Percentiles rank a stretch among this genome's conserved stretches.
Evolutionary conservation across 2,329 filamentous ascomycete genomes (phyloP).

Genomic region (Scedosporium apiospermum): DNA sequence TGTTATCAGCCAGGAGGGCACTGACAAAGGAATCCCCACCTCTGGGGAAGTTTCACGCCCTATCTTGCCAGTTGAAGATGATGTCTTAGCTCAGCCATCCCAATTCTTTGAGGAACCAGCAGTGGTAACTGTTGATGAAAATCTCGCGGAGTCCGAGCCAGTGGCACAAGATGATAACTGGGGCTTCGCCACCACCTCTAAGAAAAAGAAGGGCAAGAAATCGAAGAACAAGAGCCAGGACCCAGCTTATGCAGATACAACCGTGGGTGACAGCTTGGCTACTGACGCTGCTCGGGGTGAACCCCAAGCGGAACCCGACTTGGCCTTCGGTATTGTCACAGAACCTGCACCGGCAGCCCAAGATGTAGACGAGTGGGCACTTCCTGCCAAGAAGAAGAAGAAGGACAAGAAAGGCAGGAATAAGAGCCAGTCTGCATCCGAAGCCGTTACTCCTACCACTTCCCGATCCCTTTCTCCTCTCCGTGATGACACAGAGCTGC

Average conservation of each 20-base stretch:
- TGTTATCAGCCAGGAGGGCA: neutral
- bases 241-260: neutral
- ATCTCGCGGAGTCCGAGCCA: neutral
- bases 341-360: neutral
- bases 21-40: neutral
- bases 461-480: neutral
- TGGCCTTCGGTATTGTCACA: neutral
- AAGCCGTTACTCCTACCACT: neutral
- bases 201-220: neutral
- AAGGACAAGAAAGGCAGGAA: slow-evolving; percentile 13
- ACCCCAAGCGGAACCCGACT: neutral
- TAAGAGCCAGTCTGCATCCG: neutral
- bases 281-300: neutral
- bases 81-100: neutral
- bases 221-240: neutral
- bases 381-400: slow-evolving; percentile 12
- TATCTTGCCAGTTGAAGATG: neutral
- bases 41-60: neutral
- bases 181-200: neutral
- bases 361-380: neutral
- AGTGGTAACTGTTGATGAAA: neutral
- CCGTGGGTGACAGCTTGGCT: neutral
- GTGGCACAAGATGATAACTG: neutral
- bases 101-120: neutral
- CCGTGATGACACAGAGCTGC: neutral